phyloP scores from a whole-genome alignment of 129 eudicot genomes.

The Artemisia tridentata region DNA sequence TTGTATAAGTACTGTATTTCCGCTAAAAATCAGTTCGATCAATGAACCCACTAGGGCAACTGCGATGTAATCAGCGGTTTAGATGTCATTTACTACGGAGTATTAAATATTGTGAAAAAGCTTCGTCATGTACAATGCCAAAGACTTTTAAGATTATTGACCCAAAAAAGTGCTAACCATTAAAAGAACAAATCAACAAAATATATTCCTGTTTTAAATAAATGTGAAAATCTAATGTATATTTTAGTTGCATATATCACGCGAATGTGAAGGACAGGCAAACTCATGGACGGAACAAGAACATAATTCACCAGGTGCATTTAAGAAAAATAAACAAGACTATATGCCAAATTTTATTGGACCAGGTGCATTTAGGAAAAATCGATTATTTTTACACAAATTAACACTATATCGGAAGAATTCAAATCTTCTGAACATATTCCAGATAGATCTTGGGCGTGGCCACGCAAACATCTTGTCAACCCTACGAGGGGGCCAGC shows the following conservation, averaged over 20 bases:
- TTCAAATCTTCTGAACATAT: too few relatives aligned
- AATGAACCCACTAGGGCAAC: constrained; percentile 26
- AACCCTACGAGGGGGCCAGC: too few relatives aligned
- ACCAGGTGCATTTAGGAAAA: too few relatives aligned
- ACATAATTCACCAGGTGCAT: too few relatives aligned
- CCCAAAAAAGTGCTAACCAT: constrained; percentile 23
- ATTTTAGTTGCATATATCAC: neutral
- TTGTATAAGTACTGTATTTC: neutral
- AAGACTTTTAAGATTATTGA: constrained; percentile 21
- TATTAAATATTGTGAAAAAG: constrained; percentile 13
- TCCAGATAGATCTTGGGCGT: too few relatives aligned
- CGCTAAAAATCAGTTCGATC: constrained; percentile 11
- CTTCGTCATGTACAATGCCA: constrained; percentile 23
- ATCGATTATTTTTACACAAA: too few relatives aligned
- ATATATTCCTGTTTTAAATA: neutral
- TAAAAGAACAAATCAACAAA: neutral
- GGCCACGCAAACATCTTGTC: too few relatives aligned
- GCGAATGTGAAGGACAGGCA: too few relatives aligned
- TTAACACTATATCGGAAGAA: too few relatives aligned
- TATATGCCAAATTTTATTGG: too few relatives aligned
- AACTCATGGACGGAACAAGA: too few relatives aligned
- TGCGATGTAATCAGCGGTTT: constrained; percentile 27
- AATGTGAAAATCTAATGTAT: neutral
- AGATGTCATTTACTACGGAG: neutral
- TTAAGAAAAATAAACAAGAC: too few relatives aligned